Conservation (phyloP, 768 basidiomycete genomes). For the Podaxis sp. region DNA sequence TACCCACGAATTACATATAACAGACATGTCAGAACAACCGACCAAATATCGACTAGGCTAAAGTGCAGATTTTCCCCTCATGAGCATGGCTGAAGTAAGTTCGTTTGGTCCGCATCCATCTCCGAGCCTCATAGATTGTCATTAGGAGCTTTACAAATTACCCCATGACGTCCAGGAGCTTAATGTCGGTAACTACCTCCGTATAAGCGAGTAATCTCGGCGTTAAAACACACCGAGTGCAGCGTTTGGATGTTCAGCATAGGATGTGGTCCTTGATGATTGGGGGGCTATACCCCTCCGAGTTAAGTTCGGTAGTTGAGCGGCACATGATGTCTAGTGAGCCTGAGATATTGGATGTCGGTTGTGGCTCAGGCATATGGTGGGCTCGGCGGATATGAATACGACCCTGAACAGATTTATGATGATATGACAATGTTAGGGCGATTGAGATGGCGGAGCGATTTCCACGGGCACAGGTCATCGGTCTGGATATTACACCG, state of each 20-base stretch:
- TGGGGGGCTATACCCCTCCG: conserved; percentile 22
- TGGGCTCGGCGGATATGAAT: conserved; percentile 6
- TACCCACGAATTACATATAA: background rate
- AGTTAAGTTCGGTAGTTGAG: conserved; percentile 12
- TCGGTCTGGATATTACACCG: conserved; percentile 22
- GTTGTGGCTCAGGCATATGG: conserved; percentile 27
- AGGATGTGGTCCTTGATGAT: conserved; percentile 21
- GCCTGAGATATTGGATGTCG: conserved; percentile 22
- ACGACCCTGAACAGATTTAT: background rate
- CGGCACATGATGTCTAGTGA: conserved; percentile 9
- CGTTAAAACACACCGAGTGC: background rate
- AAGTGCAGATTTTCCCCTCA: background rate
- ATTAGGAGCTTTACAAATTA: background rate
- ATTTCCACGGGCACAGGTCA: conserved; percentile 18
- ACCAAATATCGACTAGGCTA: background rate
- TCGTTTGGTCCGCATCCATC: background rate
- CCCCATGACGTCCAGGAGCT: conserved; percentile 2
- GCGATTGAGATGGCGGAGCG: conserved; percentile 21
- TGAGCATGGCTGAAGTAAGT: background rate
- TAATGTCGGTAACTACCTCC: conserved; percentile 1
- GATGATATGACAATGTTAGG: conserved; percentile 12
- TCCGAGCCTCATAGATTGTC: background rate
- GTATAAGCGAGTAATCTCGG: background rate
- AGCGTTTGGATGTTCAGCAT: conserved; percentile 23
- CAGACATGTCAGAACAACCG: background rate